Evolutionary conservation across 1,284 basidiomycete genomes (phyloP).

Genomic region (Leccinum ponderosum): DNA sequence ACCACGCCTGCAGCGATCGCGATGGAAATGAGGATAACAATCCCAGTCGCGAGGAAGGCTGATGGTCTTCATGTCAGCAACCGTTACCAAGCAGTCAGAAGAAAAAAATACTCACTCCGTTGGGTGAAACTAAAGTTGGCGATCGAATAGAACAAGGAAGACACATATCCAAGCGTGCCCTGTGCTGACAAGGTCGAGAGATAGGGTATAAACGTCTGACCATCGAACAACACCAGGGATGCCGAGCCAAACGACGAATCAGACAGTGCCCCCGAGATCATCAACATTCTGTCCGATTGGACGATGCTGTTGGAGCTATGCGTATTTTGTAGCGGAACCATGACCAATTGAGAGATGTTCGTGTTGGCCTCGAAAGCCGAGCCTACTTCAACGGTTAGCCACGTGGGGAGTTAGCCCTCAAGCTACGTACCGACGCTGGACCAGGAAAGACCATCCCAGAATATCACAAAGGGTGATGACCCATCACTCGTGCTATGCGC

Average conservation of each 20-base stretch:
- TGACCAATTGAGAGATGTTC: constrained; percentile 79
- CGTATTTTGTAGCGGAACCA: constrained; percentile 84
- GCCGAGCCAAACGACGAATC: constrained; percentile 75
- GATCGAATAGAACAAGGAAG: constrained; percentile 83
- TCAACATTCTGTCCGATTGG: constrained; percentile 85
- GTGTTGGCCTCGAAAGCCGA: constrained; percentile 55
- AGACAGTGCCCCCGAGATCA: constrained; percentile 82
- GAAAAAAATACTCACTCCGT: constrained; percentile 54
- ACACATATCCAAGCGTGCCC: constrained; percentile 73
- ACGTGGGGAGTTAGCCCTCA: background rate
- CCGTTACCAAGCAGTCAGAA: background rate
- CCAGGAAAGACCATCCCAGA: constrained; percentile 85
- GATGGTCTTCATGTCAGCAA: constrained; percentile 19
- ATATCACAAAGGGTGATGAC: constrained; percentile 69
- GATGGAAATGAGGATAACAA: constrained; percentile 96
- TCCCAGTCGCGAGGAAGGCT: constrained; percentile 89
- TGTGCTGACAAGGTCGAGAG: constrained; percentile 67
- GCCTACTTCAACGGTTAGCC: constrained; percentile 36
- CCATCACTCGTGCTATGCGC: constrained; percentile 52
- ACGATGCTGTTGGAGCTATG: constrained; percentile 74
- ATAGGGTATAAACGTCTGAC: constrained; percentile 82
- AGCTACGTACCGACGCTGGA: constrained; percentile 52
- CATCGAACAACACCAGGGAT: constrained; percentile 88
- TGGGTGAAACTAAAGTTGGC: constrained; percentile 73
- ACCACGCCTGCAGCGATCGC: constrained; percentile 95